phyloP scores from a whole-genome alignment of 192 early-diverging fungal species.

The Podila clonocystis region DNA sequence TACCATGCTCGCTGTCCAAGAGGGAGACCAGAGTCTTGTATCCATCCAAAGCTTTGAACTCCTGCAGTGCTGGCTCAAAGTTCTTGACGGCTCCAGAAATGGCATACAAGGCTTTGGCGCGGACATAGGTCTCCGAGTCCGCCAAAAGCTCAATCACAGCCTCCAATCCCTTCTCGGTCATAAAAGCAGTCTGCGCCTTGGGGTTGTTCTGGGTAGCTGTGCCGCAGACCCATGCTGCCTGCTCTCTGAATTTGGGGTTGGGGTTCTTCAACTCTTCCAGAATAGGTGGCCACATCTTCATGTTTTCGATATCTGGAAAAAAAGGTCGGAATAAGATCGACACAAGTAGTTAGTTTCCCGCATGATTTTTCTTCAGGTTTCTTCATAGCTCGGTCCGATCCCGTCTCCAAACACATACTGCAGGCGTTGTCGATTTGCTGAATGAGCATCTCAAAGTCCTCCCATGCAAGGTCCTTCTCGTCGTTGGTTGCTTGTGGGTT shows the following conservation, averaged over 20 bases:
- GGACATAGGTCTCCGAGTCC: constrained; percentile 55
- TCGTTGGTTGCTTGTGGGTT: constrained; percentile 66
- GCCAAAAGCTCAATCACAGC: constrained; percentile 58
- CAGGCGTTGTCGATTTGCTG: constrained; percentile 41
- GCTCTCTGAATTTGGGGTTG: constrained; percentile 69
- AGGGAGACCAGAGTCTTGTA: constrained; percentile 56
- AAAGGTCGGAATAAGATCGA: neutral
- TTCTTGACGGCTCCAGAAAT: constrained; percentile 74
- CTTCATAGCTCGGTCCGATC: too few relatives aligned
- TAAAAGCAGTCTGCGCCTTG: constrained; percentile 78
- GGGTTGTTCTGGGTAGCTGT: constrained; percentile 96
- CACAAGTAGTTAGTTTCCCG: neutral
- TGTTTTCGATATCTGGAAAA: constrained; percentile 78
- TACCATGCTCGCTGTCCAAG: constrained; percentile 56
- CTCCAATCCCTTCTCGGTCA: constrained; percentile 57
- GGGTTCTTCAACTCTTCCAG: constrained; percentile 61
- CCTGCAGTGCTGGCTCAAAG: constrained; percentile 60
- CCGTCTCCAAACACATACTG: constrained; percentile 11
- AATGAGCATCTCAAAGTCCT: constrained; percentile 88
- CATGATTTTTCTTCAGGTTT: too few relatives aligned
- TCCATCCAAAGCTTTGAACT: constrained; percentile 63
- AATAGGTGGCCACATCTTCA: constrained; percentile 88
- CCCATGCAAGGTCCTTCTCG: constrained; percentile 84
- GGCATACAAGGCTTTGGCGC: constrained; percentile 78
- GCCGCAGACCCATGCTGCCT: constrained; percentile 90